These are phyloP conservation scores for Mucor circinelloides DNA, from an alignment of 371 early-diverging fungal genomes.

Conservation along the genomic window DNA sequence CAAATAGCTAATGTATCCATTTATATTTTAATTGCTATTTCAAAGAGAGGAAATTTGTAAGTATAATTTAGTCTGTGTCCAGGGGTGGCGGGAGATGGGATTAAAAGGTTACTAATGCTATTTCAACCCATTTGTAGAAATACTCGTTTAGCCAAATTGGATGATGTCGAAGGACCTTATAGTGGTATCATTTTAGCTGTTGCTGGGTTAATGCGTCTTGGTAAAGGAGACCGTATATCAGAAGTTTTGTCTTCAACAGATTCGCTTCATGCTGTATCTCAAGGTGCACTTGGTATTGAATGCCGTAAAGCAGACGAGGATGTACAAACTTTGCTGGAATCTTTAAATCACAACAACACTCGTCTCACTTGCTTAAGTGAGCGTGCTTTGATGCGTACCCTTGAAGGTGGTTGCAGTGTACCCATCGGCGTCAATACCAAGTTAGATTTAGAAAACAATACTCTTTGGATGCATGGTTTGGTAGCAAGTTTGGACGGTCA, in stretches of 20 bases:
- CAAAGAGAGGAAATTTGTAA: constrained; percentile 52
- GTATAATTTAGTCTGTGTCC: constrained; percentile 5
- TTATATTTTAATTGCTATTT: not conserved
- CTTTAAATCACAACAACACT: constrained; percentile 71
- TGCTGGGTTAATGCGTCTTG: constrained; percentile 83
- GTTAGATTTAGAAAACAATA: constrained; percentile 35
- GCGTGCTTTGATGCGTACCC: constrained; percentile 84
- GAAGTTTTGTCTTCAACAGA: constrained; percentile 61
- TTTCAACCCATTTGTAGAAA: constrained; percentile 48
- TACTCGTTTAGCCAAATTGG: constrained; percentile 91
- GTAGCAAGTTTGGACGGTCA: constrained; percentile 76
- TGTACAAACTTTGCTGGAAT: constrained; percentile 48
- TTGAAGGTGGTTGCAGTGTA: constrained; percentile 97
- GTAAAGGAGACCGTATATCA: constrained; percentile 72
- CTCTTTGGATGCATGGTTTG: constrained; percentile 59
- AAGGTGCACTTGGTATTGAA: constrained; percentile 93
- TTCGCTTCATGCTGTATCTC: constrained; percentile 92
- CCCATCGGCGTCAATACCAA: constrained; percentile 89
- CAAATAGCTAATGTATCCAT: not conserved
- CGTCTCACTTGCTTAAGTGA: constrained; percentile 78
- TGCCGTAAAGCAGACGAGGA: constrained; percentile 71
- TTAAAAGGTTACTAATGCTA: not conserved
- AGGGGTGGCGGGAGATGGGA: not conserved
- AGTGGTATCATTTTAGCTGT: constrained; percentile 87
- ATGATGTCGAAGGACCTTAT: constrained; percentile 73